Percentiles rank a stretch among this genome's conserved stretches.
Evolutionary conservation across 495 filamentous ascomycete species (phyloP).

Genomic region (Penicillium paxilli): DNA sequence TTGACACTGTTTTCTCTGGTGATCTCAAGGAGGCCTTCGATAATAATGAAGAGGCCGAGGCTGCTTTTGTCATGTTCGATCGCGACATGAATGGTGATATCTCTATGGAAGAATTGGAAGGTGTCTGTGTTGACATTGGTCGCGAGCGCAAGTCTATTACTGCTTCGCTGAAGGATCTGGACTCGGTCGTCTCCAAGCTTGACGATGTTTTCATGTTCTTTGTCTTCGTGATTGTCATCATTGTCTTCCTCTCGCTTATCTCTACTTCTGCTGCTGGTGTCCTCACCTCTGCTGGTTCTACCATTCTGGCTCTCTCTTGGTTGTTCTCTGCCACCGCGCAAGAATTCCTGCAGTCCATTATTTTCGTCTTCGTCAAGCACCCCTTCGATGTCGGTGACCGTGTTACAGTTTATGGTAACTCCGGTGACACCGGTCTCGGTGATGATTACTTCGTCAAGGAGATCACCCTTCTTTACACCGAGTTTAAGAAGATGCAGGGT

Average conservation of each 20-base stretch:
- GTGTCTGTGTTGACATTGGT: slow-evolving; percentile 91
- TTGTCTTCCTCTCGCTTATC: slow-evolving; percentile 87
- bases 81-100: slow-evolving; percentile 97
- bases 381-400: slow-evolving; percentile 96
- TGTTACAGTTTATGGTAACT: slow-evolving; percentile 88
- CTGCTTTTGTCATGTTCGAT: slow-evolving; percentile 91
- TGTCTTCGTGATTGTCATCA: slow-evolving; percentile 71
- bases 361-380: slow-evolving; percentile 98
- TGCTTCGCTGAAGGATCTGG: slow-evolving; percentile 89
- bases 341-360: slow-evolving; percentile 86
- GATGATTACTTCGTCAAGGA: slow-evolving; percentile 97
- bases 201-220: slow-evolving; percentile 87
- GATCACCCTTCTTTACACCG: slow-evolving; percentile 91
- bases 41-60: slow-evolving; percentile 85
- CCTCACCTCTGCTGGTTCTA: slow-evolving; percentile 82
- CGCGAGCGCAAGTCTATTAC: slow-evolving; percentile 94
- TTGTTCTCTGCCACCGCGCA: slow-evolving; percentile 89
- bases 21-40: slow-evolving; percentile 81
- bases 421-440: slow-evolving; percentile 70
- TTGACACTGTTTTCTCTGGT: slow-evolving; percentile 71
- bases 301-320: slow-evolving; percentile 87
- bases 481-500: slow-evolving; percentile 98
- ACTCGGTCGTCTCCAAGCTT: slow-evolving; percentile 91
- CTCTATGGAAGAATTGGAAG: slow-evolving; percentile 91
- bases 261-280: slow-evolving; percentile 85